Evolutionary conservation across 768 basidiomycete genomes (phyloP).

Genomic region (Tricholoma terreum): DNA sequence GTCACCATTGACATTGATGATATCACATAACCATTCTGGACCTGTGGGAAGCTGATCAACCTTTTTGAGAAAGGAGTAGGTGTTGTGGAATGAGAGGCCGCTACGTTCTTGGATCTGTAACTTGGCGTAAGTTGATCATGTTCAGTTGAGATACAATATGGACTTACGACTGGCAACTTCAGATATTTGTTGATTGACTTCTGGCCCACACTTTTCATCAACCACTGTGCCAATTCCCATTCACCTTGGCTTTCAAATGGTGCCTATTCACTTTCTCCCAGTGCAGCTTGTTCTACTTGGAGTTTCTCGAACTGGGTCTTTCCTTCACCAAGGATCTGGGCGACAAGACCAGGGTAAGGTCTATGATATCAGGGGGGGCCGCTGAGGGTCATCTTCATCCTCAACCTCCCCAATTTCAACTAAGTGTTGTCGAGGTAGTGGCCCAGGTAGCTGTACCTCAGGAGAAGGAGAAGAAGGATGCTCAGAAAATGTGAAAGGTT

Average conservation of each 20-base stretch:
- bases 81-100: constrained; percentile 5
- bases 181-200: not conserved
- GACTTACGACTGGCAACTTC: no score
- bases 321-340: not conserved
- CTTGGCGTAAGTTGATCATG: not conserved
- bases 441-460: not conserved
- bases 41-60: constrained; percentile 10
- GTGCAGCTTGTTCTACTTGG: constrained; percentile 5
- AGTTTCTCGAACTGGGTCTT: constrained; percentile 12
- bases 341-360: not conserved
- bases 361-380: not conserved
- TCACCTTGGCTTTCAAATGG: not conserved
- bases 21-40: constrained; percentile 10
- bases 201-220: constrained; percentile 25
- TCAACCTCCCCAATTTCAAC: not conserved
- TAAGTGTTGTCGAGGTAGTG: not conserved
- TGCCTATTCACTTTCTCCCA: constrained; percentile 16
- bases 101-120: not conserved
- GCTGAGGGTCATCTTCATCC: constrained; percentile 1
- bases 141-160: no score
- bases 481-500: not conserved
- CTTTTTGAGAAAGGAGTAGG: constrained; percentile 4
- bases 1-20: constrained; percentile 8
- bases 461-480: not conserved
- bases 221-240: constrained; percentile 21